These are phyloP conservation scores for Pseudocercospora eumusae DNA, from an alignment of 2,329 filamentous ascomycete species.

Conservation along the genomic window DNA sequence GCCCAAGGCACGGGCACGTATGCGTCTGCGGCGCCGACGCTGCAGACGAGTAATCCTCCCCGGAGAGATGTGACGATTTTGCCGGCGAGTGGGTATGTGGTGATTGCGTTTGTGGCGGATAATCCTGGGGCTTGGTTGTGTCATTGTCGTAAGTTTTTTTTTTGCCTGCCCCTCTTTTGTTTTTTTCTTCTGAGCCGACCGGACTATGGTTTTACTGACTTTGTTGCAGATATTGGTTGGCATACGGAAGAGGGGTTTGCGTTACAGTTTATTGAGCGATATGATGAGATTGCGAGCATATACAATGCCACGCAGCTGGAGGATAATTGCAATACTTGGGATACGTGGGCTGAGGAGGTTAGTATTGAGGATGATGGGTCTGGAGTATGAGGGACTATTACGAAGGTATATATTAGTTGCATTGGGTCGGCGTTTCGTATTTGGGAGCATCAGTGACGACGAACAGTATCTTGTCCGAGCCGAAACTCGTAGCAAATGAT, in stretches of 20 bases:
- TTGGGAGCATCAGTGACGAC: neutral
- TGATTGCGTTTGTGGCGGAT: slow-evolving; percentile 39
- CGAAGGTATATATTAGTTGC: neutral
- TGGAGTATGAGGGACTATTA: neutral
- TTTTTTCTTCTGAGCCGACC: neutral
- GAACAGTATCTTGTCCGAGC: neutral
- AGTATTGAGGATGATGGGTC: slow-evolving; percentile 10
- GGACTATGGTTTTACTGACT: neutral
- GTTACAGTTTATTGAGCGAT: slow-evolving; percentile 34
- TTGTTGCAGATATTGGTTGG: slow-evolving; percentile 34
- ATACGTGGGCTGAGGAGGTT: slow-evolving; percentile 7
- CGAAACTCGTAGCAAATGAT: neutral
- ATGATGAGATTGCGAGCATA: slow-evolving; percentile 22
- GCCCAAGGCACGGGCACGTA: slow-evolving; percentile 43
- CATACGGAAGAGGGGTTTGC: slow-evolving; percentile 37
- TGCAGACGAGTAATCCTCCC: slow-evolving; percentile 39
- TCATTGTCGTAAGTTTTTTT: slow-evolving; percentile 27
- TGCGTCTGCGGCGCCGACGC: slow-evolving; percentile 33
- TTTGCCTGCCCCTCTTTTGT: neutral
- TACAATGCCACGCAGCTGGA: slow-evolving; percentile 19
- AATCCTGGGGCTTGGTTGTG: slow-evolving; percentile 39
- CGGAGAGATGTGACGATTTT: slow-evolving; percentile 40
- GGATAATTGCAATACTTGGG: slow-evolving; percentile 15
- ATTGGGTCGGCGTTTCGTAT: neutral
- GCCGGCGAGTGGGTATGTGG: slow-evolving; percentile 38